A percentile compares a stretch with the other conserved stretches of the same genome.
Conservation (phyloP, 371 early-diverging fungal genomes). For the Saksenaea vasiformis region DNA sequence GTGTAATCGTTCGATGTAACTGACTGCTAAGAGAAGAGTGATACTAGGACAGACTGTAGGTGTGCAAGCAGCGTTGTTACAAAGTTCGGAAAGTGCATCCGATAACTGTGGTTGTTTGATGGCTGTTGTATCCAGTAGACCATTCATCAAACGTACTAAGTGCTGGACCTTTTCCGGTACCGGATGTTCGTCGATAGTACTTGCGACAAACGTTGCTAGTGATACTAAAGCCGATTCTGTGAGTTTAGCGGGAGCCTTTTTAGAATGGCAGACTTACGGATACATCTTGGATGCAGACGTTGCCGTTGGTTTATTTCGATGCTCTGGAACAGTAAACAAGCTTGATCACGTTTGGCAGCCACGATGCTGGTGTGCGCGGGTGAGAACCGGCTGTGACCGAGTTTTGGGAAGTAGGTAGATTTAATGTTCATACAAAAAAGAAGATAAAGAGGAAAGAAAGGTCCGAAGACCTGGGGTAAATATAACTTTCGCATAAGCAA, state of each 20-base stretch:
- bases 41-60: slow-evolving; percentile 31
- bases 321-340: slow-evolving; percentile 29
- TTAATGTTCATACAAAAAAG: neutral
- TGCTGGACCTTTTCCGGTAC: slow-evolving; percentile 12
- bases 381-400: neutral
- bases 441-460: neutral
- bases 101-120: slow-evolving; percentile 19
- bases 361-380: neutral
- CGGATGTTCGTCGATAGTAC: slow-evolving; percentile 23
- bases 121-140: slow-evolving; percentile 23
- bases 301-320: slow-evolving; percentile 32
- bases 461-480: no score
- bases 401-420: neutral
- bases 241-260: neutral
- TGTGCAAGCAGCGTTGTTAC: neutral
- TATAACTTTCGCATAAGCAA: no score
- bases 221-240: slow-evolving; percentile 8
- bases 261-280: slow-evolving; percentile 12
- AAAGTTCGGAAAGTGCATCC: slow-evolving; percentile 16
- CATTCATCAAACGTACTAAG: slow-evolving; percentile 21
- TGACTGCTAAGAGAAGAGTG: slow-evolving; percentile 26
- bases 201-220: slow-evolving; percentile 26
- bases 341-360: slow-evolving; percentile 13
- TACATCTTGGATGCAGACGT: slow-evolving; percentile 18
- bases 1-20: slow-evolving; percentile 27